Base-by-base conservation (phyloP, 345 rosid genomes). In the Hirschfeldia incana region DNA sequence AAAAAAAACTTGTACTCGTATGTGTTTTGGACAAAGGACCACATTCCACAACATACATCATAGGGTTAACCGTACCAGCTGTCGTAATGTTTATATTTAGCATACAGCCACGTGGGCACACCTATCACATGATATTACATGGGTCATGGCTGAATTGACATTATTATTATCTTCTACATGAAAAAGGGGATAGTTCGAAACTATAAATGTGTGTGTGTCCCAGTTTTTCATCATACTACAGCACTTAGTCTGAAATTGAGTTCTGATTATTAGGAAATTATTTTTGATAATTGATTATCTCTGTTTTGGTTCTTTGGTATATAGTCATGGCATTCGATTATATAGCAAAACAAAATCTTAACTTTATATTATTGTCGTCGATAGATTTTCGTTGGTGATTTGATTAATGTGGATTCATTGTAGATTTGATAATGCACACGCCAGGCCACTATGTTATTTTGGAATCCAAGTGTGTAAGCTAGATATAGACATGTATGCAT, bases 21-120 rank as follows among this genome's bases (percentile, higher is more conserved):
- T 58, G 9, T 17, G 65, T 34, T 30, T 44, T 6, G 61, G 46
- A 64, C 8, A 36, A 27, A 67, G 79, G 79, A 34, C 28, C 42
- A 75, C 78, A 60, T 2, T 60, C 16, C 59, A 75, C 66, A 9
- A 49, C 62, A 49, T 32, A 16, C 73, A 58, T 58, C 73, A 69
- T 44, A 69, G 46, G 33, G 51, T 69, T 59, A 12, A 68, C 68
- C 74, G 79, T 60, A 76, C 68, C 49, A 76, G 79, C 74, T 76
- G 79, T 76, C 51, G 61, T 44, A 21, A 68, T 68, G 51, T 76
- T 60, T 60, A 44, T 60, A 68, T 76, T 30, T 76, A 42, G 36
- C 49, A 42, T 76, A 8, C 51, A 46, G 46, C 62, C 69, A 76
- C 74, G 74, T 76, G 79, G 33, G 2, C 11, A 32, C 32, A 57